Base-by-base conservation (phyloP, 2,329 filamentous ascomycete species). In the Ophiocordyceps polyrhachis-furcata region DNA sequence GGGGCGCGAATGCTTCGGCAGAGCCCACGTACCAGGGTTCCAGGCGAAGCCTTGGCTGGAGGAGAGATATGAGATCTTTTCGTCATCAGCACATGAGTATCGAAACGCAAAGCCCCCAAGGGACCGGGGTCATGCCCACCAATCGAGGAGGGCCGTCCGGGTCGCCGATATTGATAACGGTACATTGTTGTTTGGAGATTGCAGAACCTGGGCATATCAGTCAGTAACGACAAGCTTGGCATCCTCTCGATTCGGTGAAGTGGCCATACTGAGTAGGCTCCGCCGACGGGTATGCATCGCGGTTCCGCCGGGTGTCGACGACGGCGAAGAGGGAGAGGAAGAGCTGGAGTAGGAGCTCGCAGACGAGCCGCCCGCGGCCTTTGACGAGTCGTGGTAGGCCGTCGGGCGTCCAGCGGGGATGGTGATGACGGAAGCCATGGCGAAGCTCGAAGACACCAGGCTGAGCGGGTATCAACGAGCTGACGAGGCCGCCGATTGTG, bases 31-130 rank as follows among this genome's bases (percentile, higher is more conserved):
- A 81, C 78, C 79, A 60, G 83, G 82, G 60, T 88, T 88, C 83
- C 83, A 89, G 49, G 79, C 76, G 56, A 86, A 89, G 46, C 83
- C 83, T 62, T 89, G 83, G 55, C 78, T 82, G 6, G 79, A 81
- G 49, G 83, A 79, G 43, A 88, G 75, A 58, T 85, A 89, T 20
- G 81, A 83, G 50, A 88, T 85, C 81, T 86, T 20, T 17, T 37
- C 32, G 25, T 28, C 32, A 14, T 37, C 32, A 37, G 32, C 32
- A 17, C 15, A 37, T 37, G 32, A 37, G 6, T 5, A 20, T 32
- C n/a, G 19, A 32, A 11, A 14, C 3, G 20, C 7, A 13, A 14
- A 28, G 25, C 2, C 25, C 4, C 25, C 5, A 28, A 7, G 25
- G 25, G 29, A 17, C 29, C 5, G 9, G n/a, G 8, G 8, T 56